Base-by-base conservation (phyloP, 805 yeast genomes). In the Starmerella scarabaei region DNA sequence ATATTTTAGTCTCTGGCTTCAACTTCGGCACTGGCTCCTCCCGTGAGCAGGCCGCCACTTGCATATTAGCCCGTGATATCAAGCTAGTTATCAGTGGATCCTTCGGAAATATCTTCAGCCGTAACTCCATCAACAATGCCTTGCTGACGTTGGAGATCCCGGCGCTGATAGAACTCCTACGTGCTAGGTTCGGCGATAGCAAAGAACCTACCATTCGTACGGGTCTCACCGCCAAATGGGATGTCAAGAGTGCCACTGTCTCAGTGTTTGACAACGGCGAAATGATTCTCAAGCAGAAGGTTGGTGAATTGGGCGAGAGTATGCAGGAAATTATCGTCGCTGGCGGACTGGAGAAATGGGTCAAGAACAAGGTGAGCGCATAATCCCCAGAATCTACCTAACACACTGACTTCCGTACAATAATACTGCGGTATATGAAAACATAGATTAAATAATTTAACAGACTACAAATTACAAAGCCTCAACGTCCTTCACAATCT, bases 301-400 rank as follows among this genome's bases (percentile, higher is more conserved):
- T 91, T 36, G 96, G 97, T 44, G 97, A 91, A 62, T 69, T 91
- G 47, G 97, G 98, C 49, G 76, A 85, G 40, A 86, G 86, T 61
- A 69, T 91, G 58, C 99, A 91, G 65, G 98, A 91, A 53, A 91
- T 91, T 55, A 91, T 91, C 50, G 86, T 88, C 48, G 79, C 84
- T 60, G 98, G 98, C 36, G 99, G 99, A 42, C 73, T 91, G 43
- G 99, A 91, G 69, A 93, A 94, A 31, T 91, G 99, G 99, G 96
- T 91, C 43, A 35, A 44, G 15, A 42, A 41, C 21, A 47, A 47
- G 42, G 50, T 47, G 11, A 26, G 19, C 11, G 24, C 30, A 3
- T n/a, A n/a, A n/a, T n/a, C n/a, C n/a, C n/a, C n/a, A n/a, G n/a
- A n/a, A n/a, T n/a, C n/a, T n/a, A n/a, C n/a, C n/a, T n/a, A n/a